phyloP scores from a whole-genome alignment of 2,329 filamentous ascomycete species.

The Plenodomus lindquistii region DNA sequence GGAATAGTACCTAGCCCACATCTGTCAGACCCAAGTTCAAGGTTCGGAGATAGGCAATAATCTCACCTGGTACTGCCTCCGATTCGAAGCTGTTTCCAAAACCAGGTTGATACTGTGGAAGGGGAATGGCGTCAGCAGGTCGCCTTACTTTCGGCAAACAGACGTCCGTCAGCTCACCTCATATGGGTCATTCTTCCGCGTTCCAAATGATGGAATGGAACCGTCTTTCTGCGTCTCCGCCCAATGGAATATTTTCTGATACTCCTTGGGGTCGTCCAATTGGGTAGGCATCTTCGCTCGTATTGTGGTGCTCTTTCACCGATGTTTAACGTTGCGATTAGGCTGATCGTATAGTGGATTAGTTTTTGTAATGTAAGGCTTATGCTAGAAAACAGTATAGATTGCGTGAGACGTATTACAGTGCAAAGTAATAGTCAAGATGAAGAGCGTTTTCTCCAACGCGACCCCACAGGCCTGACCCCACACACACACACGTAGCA shows the following conservation, averaged over 20 bases:
- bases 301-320: not conserved
- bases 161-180: slow-evolving; percentile 41
- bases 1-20: slow-evolving; percentile 46
- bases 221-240: slow-evolving; percentile 64
- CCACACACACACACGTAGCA: slow-evolving; percentile 10
- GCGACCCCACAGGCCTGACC: slow-evolving; percentile 11
- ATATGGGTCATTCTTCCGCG: slow-evolving; percentile 59
- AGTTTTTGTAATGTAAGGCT: not conserved
- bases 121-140: slow-evolving; percentile 8
- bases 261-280: slow-evolving; percentile 42
- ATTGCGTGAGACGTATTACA: not conserved
- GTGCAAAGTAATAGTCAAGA: not conserved
- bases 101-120: slow-evolving; percentile 57
- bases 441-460: slow-evolving; percentile 6
- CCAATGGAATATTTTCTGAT: slow-evolving; percentile 52
- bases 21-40: slow-evolving; percentile 13
- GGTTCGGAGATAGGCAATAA: not conserved
- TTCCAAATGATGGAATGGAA: slow-evolving; percentile 57
- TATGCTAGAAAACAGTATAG: not conserved
- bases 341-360: not conserved
- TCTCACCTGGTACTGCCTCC: slow-evolving; percentile 49
- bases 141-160: not conserved
- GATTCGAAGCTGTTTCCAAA: slow-evolving; percentile 58
- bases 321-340: not conserved
- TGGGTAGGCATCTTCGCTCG: slow-evolving; percentile 25